Evolutionary conservation across 495 filamentous ascomycete genomes (phyloP), one percentile per base, ranked within the genome.

Genomic region (Penicillium bovifimosum): DNA sequence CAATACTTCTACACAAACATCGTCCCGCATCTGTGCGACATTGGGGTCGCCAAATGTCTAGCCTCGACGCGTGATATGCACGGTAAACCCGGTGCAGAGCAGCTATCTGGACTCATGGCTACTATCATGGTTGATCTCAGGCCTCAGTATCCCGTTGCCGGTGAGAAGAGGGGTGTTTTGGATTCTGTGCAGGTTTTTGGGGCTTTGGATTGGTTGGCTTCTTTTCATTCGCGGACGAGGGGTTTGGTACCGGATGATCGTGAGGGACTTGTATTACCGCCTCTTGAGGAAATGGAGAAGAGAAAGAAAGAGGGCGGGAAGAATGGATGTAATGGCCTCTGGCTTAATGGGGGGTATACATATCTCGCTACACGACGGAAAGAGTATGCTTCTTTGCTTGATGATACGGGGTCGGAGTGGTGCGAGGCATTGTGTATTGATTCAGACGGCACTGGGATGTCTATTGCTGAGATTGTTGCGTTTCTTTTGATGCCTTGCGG

Each of bases 261-360:
- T 13, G 63, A 60, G 4, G 42, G 13, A 16, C 65, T 53, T 50
- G 41, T 70, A 1, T 46, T 71, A 40, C 70, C 70, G 3, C 70
- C 70, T 1, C 46, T 71, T 38, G 60, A 70, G 41, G 70, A 73
- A 43, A 18, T 16, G 5, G 42, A 3, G 6, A 48, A 46, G 49
- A 60, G 64, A 35, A n/a, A 52, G 9, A 24, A 4, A 5, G 20
- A 24, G 20, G 20, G 20, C 4, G 39, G 14, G 4, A 44, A 44
- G 2, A 28, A 31, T n/a, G 10, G 9, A 29, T 47, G 50, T 14
- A 41, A 11, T 2, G 58, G 58, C 9, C 18, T 73, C 20, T 73
- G 70, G 70, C 56, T 73, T 1, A 73, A 73, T 18, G 70, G 70
- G 5, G 70, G 70, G 7, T 73, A 73, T 38, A 71, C 70, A 29